phyloP scores from a whole-genome alignment of 306 rosid genomes.

The Castanopsis chinensis region DNA sequence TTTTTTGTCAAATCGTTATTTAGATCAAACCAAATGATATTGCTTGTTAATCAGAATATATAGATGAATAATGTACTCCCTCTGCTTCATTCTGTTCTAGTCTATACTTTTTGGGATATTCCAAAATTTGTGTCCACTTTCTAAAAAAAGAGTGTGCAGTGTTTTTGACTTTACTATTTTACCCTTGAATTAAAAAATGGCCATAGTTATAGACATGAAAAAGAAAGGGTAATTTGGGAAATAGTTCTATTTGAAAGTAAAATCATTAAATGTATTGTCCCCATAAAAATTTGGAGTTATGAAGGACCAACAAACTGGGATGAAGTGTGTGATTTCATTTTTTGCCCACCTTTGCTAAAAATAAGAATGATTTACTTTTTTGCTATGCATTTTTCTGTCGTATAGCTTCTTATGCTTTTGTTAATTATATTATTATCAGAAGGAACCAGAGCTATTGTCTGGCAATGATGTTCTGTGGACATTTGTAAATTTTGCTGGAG shows the following conservation, averaged over 20 bases:
- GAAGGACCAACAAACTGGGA: not conserved
- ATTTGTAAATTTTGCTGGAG: constrained; percentile 97
- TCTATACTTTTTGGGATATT: not conserved
- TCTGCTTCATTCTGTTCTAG: not conserved
- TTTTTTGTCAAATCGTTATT: no score
- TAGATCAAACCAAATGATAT: not conserved
- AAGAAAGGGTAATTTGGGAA: not conserved
- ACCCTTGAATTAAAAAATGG: not conserved
- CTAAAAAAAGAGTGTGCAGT: not conserved
- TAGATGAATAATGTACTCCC: not conserved
- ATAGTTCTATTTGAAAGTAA: not conserved
- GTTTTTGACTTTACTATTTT: not conserved
- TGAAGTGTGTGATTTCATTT: not conserved
- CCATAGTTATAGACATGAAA: not conserved
- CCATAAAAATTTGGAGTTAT: not conserved
- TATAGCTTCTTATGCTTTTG: constrained; percentile 3
- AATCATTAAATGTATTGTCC: not conserved
- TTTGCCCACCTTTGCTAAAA: not conserved
- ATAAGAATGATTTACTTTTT: not conserved
- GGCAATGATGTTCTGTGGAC: constrained; percentile 97
- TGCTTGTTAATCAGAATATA: not conserved
- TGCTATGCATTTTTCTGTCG: not conserved
- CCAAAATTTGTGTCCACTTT: not conserved
- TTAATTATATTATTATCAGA: constrained; percentile 45
- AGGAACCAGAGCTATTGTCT: constrained; percentile 88